Evolutionary conservation across 768 basidiomycete species (phyloP).

Genomic region (Lentinula edodes): DNA sequence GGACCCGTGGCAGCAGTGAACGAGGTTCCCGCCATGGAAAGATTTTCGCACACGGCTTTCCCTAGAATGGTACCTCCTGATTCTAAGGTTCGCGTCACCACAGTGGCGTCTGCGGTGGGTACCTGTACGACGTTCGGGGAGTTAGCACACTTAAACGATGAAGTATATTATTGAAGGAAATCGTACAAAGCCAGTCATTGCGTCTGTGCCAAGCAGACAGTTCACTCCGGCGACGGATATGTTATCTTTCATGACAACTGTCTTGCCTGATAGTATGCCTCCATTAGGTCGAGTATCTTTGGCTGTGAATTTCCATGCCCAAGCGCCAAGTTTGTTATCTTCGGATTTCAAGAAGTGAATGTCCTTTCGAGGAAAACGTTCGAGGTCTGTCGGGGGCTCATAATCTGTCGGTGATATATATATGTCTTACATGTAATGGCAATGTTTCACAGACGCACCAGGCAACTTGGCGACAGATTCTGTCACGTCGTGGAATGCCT

Average conservation of each 20-base stretch:
- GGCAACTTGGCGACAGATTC: not conserved
- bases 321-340: not conserved
- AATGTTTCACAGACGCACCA: not conserved
- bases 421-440: not conserved
- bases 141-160: not conserved
- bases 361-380: slow-evolving; percentile 1
- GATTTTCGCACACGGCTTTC: slow-evolving; percentile 5
- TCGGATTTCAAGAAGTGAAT: not conserved
- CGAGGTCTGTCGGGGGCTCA: not conserved
- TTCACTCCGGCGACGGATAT: not conserved
- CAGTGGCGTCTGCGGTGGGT: slow-evolving; percentile 3
- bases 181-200: not conserved
- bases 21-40: not conserved
- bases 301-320: slow-evolving; percentile 4
- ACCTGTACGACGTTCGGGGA: not conserved
- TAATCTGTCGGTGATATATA: not conserved
- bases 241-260: slow-evolving; percentile 1
- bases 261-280: not conserved
- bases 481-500: not conserved
- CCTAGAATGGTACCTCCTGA: not conserved
- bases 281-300: not conserved
- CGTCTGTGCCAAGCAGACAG: slow-evolving; percentile 2
- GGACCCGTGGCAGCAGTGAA: slow-evolving; percentile 6
- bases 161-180: not conserved
- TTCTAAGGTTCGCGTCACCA: slow-evolving; percentile 1